These are phyloP conservation scores for Strigomonas galati DNA, from an alignment of 208 protist genomes.

Conservation along the genomic window DNA sequence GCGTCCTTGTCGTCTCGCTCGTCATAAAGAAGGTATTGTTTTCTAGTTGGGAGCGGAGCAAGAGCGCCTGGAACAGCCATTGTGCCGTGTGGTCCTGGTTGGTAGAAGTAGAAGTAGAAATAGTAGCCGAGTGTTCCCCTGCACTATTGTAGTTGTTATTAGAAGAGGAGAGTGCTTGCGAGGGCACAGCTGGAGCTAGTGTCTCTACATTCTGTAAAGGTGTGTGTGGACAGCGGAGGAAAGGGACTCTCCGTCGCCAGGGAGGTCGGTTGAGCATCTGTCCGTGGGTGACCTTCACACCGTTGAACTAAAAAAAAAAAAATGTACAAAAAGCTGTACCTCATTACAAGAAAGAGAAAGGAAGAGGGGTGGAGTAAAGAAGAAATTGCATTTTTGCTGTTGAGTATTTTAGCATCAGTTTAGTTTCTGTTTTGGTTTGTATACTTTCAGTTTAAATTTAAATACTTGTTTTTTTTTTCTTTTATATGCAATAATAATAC, in stretches of 20 bases:
- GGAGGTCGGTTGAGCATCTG: background rate
- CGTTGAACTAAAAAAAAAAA: constrained; percentile 6
- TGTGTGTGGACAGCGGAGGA: background rate
- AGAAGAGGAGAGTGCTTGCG: background rate
- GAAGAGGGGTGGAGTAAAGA: too few species aligned
- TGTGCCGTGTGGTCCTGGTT: background rate
- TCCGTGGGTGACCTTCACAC: background rate
- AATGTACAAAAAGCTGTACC: too few species aligned
- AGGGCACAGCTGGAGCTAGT: too few species aligned
- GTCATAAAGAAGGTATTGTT: background rate
- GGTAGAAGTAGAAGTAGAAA: background rate
- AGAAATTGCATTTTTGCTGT: constrained; percentile 2
- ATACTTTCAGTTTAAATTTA: too few species aligned
- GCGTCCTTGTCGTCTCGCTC: background rate
- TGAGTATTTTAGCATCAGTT: background rate
- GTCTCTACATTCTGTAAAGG: background rate
- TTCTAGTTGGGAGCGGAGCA: background rate
- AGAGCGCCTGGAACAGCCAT: background rate
- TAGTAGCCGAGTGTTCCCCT: too few species aligned
- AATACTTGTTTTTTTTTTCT: constrained; percentile 6
- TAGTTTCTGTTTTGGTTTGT: constrained; percentile 6
- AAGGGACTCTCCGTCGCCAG: background rate
- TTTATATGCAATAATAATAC: constrained; percentile 11
- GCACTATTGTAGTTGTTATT: too few species aligned
- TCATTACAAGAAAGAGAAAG: too few species aligned